These are phyloP conservation scores for Diaporthe aspalathi DNA, from an alignment of 2,329 filamentous ascomycete species.

Conservation along the genomic window DNA sequence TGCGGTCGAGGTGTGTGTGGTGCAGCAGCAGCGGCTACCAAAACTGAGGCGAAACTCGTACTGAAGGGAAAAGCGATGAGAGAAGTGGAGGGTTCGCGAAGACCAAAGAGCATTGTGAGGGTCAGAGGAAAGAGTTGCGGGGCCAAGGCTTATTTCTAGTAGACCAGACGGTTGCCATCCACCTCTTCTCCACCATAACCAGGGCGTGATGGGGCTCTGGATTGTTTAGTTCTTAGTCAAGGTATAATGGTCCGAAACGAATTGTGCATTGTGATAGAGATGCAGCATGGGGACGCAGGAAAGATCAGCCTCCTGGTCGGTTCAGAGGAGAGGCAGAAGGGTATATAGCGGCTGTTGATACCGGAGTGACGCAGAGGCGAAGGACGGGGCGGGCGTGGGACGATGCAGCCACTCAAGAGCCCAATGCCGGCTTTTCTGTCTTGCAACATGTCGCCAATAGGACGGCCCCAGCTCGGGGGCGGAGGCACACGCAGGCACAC, in stretches of 20 bases:
- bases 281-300: slow-evolving; percentile 57
- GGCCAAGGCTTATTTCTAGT: slow-evolving; percentile 36
- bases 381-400: slow-evolving; percentile 53
- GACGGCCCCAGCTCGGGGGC: slow-evolving; percentile 34
- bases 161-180: slow-evolving; percentile 19
- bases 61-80: slow-evolving; percentile 33
- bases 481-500: not conserved
- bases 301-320: slow-evolving; percentile 44
- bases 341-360: slow-evolving; percentile 70
- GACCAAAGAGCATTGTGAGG: slow-evolving; percentile 37
- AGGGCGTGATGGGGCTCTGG: slow-evolving; percentile 39
- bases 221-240: slow-evolving; percentile 36
- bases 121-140: slow-evolving; percentile 30
- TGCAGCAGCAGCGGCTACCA: slow-evolving; percentile 45
- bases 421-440: slow-evolving; percentile 49
- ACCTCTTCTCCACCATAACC: slow-evolving; percentile 25
- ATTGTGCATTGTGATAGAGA: slow-evolving; percentile 60
- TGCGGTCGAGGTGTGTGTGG: slow-evolving; percentile 41
- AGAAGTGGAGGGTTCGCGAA: slow-evolving; percentile 11
- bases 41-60: slow-evolving; percentile 35
- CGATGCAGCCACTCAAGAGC: slow-evolving; percentile 38
- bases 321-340: slow-evolving; percentile 44
- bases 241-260: slow-evolving; percentile 61
- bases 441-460: slow-evolving; percentile 50
- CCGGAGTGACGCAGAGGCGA: slow-evolving; percentile 41